Evolutionary conservation across 495 filamentous ascomycete genomes (phyloP).

Genomic region (Daldinia concentrica): DNA sequence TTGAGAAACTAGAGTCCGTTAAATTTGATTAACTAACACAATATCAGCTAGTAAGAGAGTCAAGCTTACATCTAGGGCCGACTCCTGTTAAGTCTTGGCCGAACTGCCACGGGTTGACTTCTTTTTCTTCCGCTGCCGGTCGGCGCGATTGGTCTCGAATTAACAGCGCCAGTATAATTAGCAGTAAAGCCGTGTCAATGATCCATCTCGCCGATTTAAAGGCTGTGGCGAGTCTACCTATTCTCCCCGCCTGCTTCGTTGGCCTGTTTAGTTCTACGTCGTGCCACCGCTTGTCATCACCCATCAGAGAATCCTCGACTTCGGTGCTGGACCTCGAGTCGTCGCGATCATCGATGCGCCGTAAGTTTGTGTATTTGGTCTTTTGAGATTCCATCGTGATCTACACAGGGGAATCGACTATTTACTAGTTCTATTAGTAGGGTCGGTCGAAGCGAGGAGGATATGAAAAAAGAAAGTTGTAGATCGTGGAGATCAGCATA

Average conservation of each 20-base stretch:
- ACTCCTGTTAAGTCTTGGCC: slow-evolving; percentile 56
- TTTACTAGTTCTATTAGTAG: not conserved
- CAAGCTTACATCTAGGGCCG: slow-evolving; percentile 44
- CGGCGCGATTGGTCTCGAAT: slow-evolving; percentile 45
- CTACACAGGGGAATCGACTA: slow-evolving; percentile 14
- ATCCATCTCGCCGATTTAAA: slow-evolving; percentile 47
- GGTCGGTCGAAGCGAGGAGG: not conserved
- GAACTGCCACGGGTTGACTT: slow-evolving; percentile 49
- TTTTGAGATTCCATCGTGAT: slow-evolving; percentile 51
- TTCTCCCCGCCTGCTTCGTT: slow-evolving; percentile 25
- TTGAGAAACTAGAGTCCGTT: slow-evolving; percentile 49
- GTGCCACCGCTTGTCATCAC: slow-evolving; percentile 52
- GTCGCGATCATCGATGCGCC: slow-evolving; percentile 45
- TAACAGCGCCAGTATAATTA: slow-evolving; percentile 49
- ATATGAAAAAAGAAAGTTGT: slow-evolving; percentile 22
- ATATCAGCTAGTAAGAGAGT: not conserved
- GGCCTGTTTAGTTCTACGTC: slow-evolving; percentile 42
- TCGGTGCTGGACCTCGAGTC: slow-evolving; percentile 53
- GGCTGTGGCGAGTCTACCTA: slow-evolving; percentile 20
- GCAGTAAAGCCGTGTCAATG: slow-evolving; percentile 48
- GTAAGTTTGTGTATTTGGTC: slow-evolving; percentile 45
- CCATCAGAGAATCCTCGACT: slow-evolving; percentile 53
- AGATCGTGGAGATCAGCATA: slow-evolving; percentile 26
- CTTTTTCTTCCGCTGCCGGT: slow-evolving; percentile 29
- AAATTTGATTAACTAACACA: no score